phyloP scores from a whole-genome alignment of 2,329 filamentous ascomycete genomes.

The Pseudogymnoascus sp. region DNA sequence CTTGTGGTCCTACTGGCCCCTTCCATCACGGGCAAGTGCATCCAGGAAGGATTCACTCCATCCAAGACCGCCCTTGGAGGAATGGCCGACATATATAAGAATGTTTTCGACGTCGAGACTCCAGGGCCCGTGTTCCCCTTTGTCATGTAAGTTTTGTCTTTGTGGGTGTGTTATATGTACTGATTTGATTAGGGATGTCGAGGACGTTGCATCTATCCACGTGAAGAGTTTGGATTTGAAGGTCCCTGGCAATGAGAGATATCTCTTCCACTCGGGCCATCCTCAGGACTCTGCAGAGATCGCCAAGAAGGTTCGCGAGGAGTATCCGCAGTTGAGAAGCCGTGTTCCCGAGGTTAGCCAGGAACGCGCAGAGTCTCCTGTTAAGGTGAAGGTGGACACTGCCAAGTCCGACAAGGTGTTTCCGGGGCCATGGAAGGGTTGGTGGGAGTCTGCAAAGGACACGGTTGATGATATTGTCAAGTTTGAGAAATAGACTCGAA shows the following conservation, averaged over 20 bases:
- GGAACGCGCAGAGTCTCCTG: conserved; percentile 17
- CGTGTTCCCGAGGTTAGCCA: conserved; percentile 34
- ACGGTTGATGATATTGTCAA: conserved; percentile 10
- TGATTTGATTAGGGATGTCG: conserved; percentile 6
- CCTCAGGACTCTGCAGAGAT: conserved; percentile 30
- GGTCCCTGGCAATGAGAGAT: conserved; percentile 8
- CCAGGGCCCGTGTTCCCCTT: conserved; percentile 5
- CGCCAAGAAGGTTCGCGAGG: conserved; percentile 42
- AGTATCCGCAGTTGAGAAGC: conserved; percentile 42
- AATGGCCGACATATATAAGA: background rate
- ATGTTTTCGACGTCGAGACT: conserved; percentile 1
- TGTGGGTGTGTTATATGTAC: background rate
- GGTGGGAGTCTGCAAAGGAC: conserved; percentile 8
- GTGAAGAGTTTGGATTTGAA: conserved; percentile 1
- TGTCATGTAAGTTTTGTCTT: conserved; percentile 1
- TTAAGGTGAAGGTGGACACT: conserved; percentile 17
- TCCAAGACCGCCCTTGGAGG: conserved; percentile 2
- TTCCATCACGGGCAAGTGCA: background rate
- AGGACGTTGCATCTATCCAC: conserved; percentile 7
- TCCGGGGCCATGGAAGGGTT: conserved; percentile 3
- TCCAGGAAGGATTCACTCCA: background rate
- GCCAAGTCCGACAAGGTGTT: conserved; percentile 12
- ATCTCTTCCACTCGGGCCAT: background rate
- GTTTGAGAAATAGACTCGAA: background rate
- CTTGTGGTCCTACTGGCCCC: conserved; percentile 25